Evolutionary conservation across 2,329 filamentous ascomycete genomes (phyloP).

Genomic region (Apiospora saccharicola): DNA sequence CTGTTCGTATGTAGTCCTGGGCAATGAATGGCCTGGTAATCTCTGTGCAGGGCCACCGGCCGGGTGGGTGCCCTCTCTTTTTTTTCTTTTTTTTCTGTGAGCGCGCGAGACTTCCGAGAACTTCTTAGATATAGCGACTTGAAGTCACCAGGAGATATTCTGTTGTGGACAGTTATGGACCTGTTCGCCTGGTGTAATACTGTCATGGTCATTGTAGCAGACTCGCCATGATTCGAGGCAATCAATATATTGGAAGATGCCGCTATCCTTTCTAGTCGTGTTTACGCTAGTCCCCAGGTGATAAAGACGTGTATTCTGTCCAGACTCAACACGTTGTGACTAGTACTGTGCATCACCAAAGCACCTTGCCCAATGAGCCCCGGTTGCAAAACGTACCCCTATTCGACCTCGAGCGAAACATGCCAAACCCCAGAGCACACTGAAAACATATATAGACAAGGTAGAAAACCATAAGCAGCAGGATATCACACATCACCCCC

Average conservation of each 20-base stretch:
- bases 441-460: slow-evolving; percentile 7
- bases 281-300: not conserved
- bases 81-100: not conserved
- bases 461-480: not conserved
- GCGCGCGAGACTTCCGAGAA: not conserved
- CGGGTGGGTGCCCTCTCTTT: too few relatives aligned
- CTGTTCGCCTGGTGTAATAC: not conserved
- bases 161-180: not conserved
- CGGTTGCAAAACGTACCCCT: not conserved
- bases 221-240: not conserved
- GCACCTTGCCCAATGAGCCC: not conserved
- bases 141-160: not conserved
- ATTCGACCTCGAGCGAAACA: not conserved
- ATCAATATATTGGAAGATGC: slow-evolving; percentile 1
- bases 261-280: not conserved
- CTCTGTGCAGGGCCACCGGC: not conserved
- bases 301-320: not conserved
- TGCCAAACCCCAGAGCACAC: not conserved
- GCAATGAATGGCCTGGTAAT: not conserved
- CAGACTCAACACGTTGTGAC: not conserved
- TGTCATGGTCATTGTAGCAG: not conserved
- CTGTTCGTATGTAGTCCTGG: not conserved
- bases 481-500: slow-evolving; percentile 18
- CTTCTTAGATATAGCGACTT: slow-evolving; percentile 1
- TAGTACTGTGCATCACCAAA: not conserved